Conservation (phyloP, 1,139 yeast species). For the Yarrowia galli region DNA sequence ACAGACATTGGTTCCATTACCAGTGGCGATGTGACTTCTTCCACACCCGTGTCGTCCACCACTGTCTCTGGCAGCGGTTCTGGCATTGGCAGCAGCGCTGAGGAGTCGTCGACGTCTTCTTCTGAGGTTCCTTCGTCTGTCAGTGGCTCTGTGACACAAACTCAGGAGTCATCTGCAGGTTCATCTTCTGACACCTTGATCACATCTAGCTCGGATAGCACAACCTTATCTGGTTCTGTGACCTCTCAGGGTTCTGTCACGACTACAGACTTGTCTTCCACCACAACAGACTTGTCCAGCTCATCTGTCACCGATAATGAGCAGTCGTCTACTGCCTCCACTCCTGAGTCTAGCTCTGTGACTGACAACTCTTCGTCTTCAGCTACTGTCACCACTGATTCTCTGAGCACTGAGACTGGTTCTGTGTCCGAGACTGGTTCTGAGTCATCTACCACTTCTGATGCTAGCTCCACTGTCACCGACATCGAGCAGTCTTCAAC, state of each 20-base stretch:
- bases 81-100: background rate
- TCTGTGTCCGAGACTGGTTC: no score
- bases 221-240: no score
- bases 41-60: background rate
- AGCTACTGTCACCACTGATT: background rate
- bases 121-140: background rate
- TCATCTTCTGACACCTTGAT: conserved; percentile 2
- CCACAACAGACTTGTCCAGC: background rate
- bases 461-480: no score
- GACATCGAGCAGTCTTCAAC: background rate
- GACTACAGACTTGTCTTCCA: background rate
- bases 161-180: conserved; percentile 4
- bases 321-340: background rate
- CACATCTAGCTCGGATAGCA: background rate
- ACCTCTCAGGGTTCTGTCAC: background rate
- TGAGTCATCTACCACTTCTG: no score
- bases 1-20: background rate
- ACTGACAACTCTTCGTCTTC: background rate
- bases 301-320: background rate
- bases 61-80: background rate
- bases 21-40: background rate
- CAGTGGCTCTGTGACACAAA: conserved; percentile 3
- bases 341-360: background rate
- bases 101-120: background rate
- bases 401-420: background rate